A percentile compares a stretch with the other conserved stretches of the same genome.
phyloP scores from a whole-genome alignment of 257 asterid genomes.

The Solanum ossicruentum region DNA sequence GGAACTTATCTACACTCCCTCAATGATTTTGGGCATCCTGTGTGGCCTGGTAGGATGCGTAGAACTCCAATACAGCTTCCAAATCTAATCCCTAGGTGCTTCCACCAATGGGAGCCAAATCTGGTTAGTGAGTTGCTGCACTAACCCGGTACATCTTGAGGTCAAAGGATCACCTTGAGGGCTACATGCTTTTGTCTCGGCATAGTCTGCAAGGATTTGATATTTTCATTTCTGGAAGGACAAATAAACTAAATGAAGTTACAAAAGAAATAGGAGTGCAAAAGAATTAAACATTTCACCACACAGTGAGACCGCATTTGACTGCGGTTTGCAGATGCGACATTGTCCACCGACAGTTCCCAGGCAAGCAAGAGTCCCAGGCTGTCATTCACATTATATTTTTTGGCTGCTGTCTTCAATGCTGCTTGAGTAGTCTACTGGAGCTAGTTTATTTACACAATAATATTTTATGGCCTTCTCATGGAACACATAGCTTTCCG shows the following conservation, averaged over 20 bases:
- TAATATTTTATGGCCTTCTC: neutral
- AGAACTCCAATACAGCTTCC: neutral
- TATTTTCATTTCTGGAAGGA: neutral
- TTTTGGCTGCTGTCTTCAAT: neutral
- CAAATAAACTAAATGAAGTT: too few species aligned
- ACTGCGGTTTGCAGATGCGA: neutral
- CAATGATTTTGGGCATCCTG: neutral
- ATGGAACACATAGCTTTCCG: neutral
- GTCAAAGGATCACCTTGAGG: neutral
- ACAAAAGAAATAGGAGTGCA: neutral
- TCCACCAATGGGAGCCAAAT: neutral
- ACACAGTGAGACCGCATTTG: neutral
- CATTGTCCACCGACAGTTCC: neutral
- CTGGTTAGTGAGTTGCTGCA: too few species aligned
- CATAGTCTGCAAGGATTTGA: neutral
- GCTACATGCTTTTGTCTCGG: neutral
- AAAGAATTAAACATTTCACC: neutral
- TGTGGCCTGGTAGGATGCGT: neutral
- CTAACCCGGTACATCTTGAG: neutral
- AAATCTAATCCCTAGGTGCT: neutral
- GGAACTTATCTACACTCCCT: neutral
- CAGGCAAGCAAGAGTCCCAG: neutral
- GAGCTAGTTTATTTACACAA: neutral
- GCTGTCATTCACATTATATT: neutral
- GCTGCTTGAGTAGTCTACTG: neutral